A percentile compares a stretch with the other conserved stretches of the same genome.
Conservation (phyloP, 345 rosid genomes). For the Turritis glabra region DNA sequence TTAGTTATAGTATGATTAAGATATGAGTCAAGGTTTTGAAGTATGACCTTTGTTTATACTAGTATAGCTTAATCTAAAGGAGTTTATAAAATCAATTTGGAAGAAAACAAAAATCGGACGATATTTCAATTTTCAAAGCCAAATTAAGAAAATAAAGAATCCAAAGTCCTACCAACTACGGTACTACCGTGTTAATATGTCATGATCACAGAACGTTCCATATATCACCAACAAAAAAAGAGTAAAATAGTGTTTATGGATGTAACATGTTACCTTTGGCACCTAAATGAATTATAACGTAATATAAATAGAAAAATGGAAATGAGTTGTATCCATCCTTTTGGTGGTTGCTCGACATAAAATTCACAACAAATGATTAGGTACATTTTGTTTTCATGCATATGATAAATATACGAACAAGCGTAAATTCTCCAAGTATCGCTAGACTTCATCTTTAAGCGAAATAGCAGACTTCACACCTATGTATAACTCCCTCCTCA, state of each 20-base stretch:
- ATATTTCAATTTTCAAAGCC: neutral
- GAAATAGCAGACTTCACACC: no score
- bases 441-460: no score
- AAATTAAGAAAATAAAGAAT: neutral
- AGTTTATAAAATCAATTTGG: neutral
- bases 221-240: neutral
- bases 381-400: neutral
- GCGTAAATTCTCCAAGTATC: no score
- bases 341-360: neutral
- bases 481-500: no score
- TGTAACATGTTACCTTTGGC: constrained; percentile 21
- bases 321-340: neutral
- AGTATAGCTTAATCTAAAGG: neutral
- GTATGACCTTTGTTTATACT: neutral
- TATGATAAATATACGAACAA: neutral
- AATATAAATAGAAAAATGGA: neutral
- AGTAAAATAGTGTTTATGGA: constrained; percentile 9
- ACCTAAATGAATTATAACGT: constrained; percentile 13
- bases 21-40: neutral
- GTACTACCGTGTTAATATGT: constrained; percentile 26
- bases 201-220: constrained; percentile 18
- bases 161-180: neutral
- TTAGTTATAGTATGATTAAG: no score
- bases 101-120: neutral
- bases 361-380: neutral